Percentiles rank a stretch among this genome's conserved stretches.
Evolutionary conservation across 169 alveolate genomes (phyloP).

Genomic region (Cyclospora cayetanensis): DNA sequence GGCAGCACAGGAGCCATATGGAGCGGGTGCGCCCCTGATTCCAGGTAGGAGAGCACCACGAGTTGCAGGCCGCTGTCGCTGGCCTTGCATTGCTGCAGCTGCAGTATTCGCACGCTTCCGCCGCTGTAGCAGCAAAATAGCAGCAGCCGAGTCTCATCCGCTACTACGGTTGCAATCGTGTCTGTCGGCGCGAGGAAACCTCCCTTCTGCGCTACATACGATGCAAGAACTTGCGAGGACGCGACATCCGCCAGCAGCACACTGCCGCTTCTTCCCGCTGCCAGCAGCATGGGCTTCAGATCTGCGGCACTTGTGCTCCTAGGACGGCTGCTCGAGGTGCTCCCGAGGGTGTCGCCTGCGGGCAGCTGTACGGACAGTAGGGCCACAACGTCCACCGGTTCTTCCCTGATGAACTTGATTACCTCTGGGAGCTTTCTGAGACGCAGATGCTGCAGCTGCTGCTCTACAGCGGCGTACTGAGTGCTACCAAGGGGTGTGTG

Average conservation of each 20-base stretch:
- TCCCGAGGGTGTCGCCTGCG: background rate
- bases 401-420: background rate
- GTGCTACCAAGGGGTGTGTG: too few species aligned
- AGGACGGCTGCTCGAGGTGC: conserved; percentile 32
- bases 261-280: conserved; percentile 56
- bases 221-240: background rate
- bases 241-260: conserved; percentile 54
- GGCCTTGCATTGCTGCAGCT: background rate
- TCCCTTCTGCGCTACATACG: background rate
- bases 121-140: conserved; percentile 46
- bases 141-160: conserved; percentile 33
- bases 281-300: background rate
- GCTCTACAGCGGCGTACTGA: background rate
- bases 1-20: background rate
- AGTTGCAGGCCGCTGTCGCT: conserved; percentile 6
- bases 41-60: conserved; percentile 7
- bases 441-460: conserved; percentile 19
- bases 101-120: conserved; percentile 20
- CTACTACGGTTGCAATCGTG: conserved; percentile 21
- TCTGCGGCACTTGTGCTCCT: too few species aligned
- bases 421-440: background rate
- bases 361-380: conserved; percentile 8
- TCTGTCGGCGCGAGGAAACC: background rate
- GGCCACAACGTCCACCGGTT: conserved; percentile 6
- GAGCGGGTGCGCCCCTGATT: background rate